Evolutionary conservation across 2,329 filamentous ascomycete genomes (phyloP), one percentile per base, ranked within the genome.

Genomic region (Penicillium palitans): DNA sequence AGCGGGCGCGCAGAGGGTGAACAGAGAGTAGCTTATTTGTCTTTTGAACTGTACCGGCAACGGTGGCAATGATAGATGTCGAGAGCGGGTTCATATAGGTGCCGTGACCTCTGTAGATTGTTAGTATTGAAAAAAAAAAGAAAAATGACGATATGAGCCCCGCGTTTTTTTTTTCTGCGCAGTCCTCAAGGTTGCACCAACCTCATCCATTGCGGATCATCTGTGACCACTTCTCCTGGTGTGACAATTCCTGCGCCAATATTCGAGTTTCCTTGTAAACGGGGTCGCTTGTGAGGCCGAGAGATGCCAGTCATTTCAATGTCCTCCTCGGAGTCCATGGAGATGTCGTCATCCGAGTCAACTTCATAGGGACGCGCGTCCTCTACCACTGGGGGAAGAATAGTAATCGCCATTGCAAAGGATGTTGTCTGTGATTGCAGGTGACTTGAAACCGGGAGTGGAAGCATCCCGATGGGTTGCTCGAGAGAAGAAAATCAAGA

Each of bases 21-120:
- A 99, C 90, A 2, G 91, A 96, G 65, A 99, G 87, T 48, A 99
- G 87, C 76, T 97, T 98, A 84, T 99, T 99, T 60, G 93, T 98
- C 74, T 93, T 93, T 71, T 90, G 88, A 37, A 98, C 83, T 7
- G 89, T 93, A 69, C 95, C 95, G 7, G 93, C 93, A 33, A 99
- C 89, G 6, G 95, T 96, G 48, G 91, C 93, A 57, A 89, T 86
- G 72, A 99, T 99, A 59, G 87, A 83, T 5, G 84, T 85, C 7
- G 76, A 75, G 47, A 79, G 74, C 5, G 83, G 76, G 19, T 84
- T 83, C 47, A 90, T 81, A 75, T 91, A 96, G 50, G 95, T 99
- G 66, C 95, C 95, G 79, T 99, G 95, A 69, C 95, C 95, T 79
- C 92, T 90, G 72, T 27, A 44, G 40, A 46, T 37, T 24, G 41